Evolutionary conservation across 176 grass and related monocot genomes (phyloP).

Genomic region (Oropetium thomaeum): DNA sequence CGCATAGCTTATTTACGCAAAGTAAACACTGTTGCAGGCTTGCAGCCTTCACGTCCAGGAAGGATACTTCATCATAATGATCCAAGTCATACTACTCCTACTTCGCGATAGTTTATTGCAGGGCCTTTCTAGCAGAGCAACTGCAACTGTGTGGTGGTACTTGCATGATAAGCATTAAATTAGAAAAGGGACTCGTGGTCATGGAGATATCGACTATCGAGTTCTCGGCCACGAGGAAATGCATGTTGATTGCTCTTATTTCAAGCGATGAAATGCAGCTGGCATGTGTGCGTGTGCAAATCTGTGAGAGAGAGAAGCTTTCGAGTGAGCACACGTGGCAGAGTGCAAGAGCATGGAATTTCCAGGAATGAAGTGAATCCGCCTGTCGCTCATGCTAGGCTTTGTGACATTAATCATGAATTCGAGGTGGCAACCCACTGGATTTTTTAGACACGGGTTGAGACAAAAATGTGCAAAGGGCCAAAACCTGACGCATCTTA

Average conservation of each 20-base stretch:
- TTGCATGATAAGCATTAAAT: constrained; percentile 15
- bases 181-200: neutral
- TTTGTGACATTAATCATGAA: neutral
- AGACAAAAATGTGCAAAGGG: neutral
- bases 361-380: constrained; percentile 20
- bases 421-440: neutral
- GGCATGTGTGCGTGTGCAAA: constrained; percentile 14
- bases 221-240: constrained; percentile 11
- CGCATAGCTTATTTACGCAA: neutral
- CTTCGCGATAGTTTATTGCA: neutral
- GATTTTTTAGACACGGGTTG: neutral
- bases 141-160: constrained; percentile 4
- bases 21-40: neutral
- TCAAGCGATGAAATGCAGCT: constrained; percentile 2
- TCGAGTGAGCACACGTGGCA: neutral
- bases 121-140: neutral
- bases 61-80: neutral
- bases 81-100: neutral
- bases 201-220: constrained; percentile 41
- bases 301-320: too few relatives aligned
- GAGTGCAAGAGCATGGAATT: neutral
- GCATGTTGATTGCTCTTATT: neutral
- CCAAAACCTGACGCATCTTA: neutral
- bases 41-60: neutral
- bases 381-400: neutral